Conservation (phyloP, 768 basidiomycete genomes). For the Serendipita indica region DNA sequence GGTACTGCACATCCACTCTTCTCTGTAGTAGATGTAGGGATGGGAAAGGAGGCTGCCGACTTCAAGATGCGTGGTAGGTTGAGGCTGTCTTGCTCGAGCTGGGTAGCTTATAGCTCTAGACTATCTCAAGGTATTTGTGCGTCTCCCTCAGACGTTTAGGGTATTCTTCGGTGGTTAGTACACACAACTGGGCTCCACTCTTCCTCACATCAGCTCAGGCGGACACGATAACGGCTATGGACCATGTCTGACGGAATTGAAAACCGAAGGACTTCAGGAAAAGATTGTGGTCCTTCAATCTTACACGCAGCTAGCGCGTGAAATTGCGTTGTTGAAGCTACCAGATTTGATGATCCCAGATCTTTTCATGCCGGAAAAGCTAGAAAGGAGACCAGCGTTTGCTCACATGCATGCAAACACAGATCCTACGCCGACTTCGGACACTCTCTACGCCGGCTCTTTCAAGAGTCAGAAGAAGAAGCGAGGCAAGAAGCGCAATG, state of each 20-base stretch:
- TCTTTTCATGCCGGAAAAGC: slow-evolving; percentile 45
- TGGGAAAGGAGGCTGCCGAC: slow-evolving; percentile 59
- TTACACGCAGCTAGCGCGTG: slow-evolving; percentile 44
- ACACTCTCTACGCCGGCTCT: background rate
- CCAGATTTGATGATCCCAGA: slow-evolving; percentile 39
- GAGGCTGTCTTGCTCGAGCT: background rate
- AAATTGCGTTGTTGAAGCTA: slow-evolving; percentile 41
- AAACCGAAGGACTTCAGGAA: slow-evolving; percentile 47
- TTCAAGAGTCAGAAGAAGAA: background rate
- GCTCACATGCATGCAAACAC: background rate
- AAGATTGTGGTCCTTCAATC: slow-evolving; percentile 53
- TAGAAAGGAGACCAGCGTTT: background rate
- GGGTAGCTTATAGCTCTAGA: slow-evolving; percentile 28
- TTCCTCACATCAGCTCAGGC: slow-evolving; percentile 25
- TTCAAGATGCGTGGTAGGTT: slow-evolving; percentile 54
- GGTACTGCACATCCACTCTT: slow-evolving; percentile 56
- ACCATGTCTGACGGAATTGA: slow-evolving; percentile 43
- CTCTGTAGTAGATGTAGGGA: slow-evolving; percentile 54
- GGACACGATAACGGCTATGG: slow-evolving; percentile 65
- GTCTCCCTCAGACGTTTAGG: slow-evolving; percentile 48
- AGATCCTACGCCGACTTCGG: background rate
- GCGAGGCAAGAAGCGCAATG: background rate
- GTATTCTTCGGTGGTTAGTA: slow-evolving; percentile 49
- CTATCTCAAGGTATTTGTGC: slow-evolving; percentile 50
- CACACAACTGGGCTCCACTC: slow-evolving; percentile 3